Conservation (phyloP, 2,329 filamentous ascomycete species). For the Trichophyton verrucosum region DNA sequence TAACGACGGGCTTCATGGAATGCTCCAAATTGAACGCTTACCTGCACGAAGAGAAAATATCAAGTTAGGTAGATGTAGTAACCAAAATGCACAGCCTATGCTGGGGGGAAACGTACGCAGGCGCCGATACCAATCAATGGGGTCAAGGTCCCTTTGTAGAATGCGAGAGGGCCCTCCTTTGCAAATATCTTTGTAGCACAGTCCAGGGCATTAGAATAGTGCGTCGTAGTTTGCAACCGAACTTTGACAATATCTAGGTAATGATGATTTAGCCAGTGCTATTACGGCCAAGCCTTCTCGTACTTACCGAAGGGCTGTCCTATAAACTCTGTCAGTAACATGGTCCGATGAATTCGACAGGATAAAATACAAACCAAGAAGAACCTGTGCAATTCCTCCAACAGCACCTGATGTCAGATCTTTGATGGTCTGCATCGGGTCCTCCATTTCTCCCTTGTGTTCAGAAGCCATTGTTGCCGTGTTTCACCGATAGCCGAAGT, state of each 20-base stretch:
- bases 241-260: constrained; percentile 84
- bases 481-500: neutral
- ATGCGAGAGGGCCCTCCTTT: constrained; percentile 77
- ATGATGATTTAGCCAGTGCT: neutral
- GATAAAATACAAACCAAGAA: constrained; percentile 58
- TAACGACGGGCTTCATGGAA: constrained; percentile 85
- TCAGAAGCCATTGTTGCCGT: constrained; percentile 8
- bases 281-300: neutral
- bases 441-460: constrained; percentile 26
- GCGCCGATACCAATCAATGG: constrained; percentile 92
- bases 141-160: constrained; percentile 97
- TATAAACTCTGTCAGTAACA: constrained; percentile 19
- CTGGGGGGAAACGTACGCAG: constrained; percentile 47
- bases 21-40: constrained; percentile 93
- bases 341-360: neutral
- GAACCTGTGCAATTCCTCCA: constrained; percentile 84
- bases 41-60: constrained; percentile 22
- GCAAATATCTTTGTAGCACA: constrained; percentile 74
- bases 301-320: constrained; percentile 52
- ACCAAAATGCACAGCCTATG: neutral
- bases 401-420: constrained; percentile 84
- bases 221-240: constrained; percentile 74
- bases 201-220: constrained; percentile 68
- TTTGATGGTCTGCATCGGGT: constrained; percentile 56
- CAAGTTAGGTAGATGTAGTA: neutral